Percentiles rank a stretch among this genome's conserved stretches.
These are phyloP conservation scores for Psilocybe cubensis DNA, from an alignment of 768 basidiomycete species.

Conservation along the genomic window DNA sequence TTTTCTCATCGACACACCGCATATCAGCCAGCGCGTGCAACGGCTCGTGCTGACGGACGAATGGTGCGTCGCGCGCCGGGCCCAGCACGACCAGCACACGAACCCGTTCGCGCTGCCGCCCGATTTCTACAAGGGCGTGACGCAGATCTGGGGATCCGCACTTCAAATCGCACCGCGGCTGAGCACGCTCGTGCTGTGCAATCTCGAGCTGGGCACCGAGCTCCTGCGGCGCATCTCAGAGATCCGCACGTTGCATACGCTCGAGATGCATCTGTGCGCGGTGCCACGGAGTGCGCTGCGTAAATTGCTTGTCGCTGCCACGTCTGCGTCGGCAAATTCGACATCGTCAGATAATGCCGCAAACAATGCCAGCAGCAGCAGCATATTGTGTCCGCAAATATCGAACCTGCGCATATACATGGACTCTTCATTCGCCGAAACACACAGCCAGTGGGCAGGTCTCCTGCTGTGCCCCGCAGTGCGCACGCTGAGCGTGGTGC, in stretches of 20 bases:
- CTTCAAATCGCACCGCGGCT: conserved; percentile 17
- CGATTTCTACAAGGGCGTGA: conserved; percentile 22
- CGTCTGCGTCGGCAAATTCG: conserved; percentile 5
- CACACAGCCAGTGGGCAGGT: conserved; percentile 25
- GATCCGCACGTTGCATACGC: conserved; percentile 22
- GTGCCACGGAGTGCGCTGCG: conserved; percentile 15
- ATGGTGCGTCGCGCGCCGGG: conserved; percentile 25
- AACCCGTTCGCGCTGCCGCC: conserved; percentile 22
- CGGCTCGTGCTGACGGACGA: conserved; percentile 23
- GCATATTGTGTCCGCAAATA: conserved; percentile 13
- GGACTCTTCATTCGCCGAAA: conserved; percentile 24
- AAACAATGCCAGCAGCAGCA: too few species aligned
- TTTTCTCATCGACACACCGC: conserved; percentile 17
- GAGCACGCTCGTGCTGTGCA: conserved; percentile 21
- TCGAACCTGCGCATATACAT: conserved; percentile 22
- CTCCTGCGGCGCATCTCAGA: conserved; percentile 18
- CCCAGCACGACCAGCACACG: conserved; percentile 17
- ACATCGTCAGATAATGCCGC: too few species aligned
- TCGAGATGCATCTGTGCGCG: conserved; percentile 22
- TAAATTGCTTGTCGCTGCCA: not conserved
- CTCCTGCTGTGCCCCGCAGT: conserved; percentile 24
- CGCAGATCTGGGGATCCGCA: conserved; percentile 15
- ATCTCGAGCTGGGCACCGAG: conserved; percentile 19
- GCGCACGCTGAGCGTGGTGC: conserved; percentile 23
- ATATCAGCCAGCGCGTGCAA: conserved; percentile 19